phyloP scores from a whole-genome alignment of 1,284 basidiomycete genomes.

The Exobasidium cylindrosporum region DNA sequence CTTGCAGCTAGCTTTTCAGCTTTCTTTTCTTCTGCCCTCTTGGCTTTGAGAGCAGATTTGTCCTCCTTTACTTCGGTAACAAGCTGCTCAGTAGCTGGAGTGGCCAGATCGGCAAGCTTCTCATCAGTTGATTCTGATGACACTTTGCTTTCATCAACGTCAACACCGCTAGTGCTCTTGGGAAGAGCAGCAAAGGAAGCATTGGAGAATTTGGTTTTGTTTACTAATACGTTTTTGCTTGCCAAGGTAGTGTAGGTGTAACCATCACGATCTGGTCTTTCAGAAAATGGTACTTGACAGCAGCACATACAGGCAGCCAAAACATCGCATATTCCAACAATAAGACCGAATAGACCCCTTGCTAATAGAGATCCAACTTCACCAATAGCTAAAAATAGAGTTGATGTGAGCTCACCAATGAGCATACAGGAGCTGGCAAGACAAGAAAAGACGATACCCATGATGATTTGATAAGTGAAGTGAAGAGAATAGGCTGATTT shows the following conservation, averaged over 20 bases:
- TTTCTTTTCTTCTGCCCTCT: too few species aligned
- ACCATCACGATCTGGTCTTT: slow-evolving; percentile 31
- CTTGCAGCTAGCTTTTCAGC: too few species aligned
- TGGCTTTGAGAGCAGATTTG: too few species aligned
- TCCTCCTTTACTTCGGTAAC: too few species aligned
- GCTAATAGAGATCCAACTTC: slow-evolving; percentile 37
- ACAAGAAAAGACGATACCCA: slow-evolving; percentile 39
- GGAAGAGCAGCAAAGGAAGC: background rate
- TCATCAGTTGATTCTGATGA: background rate
- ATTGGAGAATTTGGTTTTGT: background rate
- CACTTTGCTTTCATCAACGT: background rate
- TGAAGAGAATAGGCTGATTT: too few species aligned
- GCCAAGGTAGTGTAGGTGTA: slow-evolving; percentile 21
- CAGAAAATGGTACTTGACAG: slow-evolving; percentile 34
- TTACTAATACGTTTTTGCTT: background rate
- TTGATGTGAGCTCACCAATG: slow-evolving; percentile 35
- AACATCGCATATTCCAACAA: slow-evolving; percentile 41
- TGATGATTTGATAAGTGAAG: slow-evolving; percentile 19
- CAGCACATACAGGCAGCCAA: slow-evolving; percentile 43
- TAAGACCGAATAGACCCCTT: slow-evolving; percentile 31
- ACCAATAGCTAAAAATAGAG: slow-evolving; percentile 19
- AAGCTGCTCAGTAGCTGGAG: slow-evolving; percentile 1
- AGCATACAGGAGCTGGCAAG: slow-evolving; percentile 32
- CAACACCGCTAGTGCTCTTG: too few species aligned
- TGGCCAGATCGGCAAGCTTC: background rate